These are phyloP conservation scores for Cryptosporidium meleagridis DNA, from an alignment of 169 alveolate genomes.

Conservation along the genomic window DNA sequence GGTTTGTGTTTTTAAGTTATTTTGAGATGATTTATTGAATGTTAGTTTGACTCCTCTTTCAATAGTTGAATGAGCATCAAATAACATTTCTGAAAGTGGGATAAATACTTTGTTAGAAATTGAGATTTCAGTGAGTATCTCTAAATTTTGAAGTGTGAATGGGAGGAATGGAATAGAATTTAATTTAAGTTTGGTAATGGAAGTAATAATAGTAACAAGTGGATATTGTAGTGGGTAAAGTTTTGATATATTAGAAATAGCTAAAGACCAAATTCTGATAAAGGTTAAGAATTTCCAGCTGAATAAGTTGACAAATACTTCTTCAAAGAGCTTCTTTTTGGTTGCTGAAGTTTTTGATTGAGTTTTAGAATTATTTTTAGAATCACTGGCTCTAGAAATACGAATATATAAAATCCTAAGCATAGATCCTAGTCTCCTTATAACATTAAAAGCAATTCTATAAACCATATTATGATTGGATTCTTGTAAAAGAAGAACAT, in stretches of 20 bases:
- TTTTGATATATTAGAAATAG: slow-evolving; percentile 17
- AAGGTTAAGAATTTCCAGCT: slow-evolving; percentile 56
- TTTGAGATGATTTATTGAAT: background rate
- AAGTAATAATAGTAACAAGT: slow-evolving; percentile 5
- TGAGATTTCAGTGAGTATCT: slow-evolving; percentile 25
- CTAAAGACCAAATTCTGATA: slow-evolving; percentile 35
- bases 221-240: slow-evolving; percentile 67
- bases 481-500: slow-evolving; percentile 7
- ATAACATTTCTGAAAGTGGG: slow-evolving; percentile 26
- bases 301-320: slow-evolving; percentile 8
- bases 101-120: slow-evolving; percentile 12
- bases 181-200: slow-evolving; percentile 17
- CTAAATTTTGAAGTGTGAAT: slow-evolving; percentile 21
- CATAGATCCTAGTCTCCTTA: slow-evolving; percentile 47
- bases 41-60: slow-evolving; percentile 37
- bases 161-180: slow-evolving; percentile 45
- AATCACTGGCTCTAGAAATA: slow-evolving; percentile 10
- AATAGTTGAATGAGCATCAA: slow-evolving; percentile 32
- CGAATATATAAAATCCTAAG: slow-evolving; percentile 37
- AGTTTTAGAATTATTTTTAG: background rate
- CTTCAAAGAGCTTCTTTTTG: slow-evolving; percentile 38
- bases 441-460: slow-evolving; percentile 35
- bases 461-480: slow-evolving; percentile 29
- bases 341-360: background rate
- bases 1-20: background rate